Evolutionary conservation across 1,139 yeast genomes (phyloP), one percentile per base, ranked within the genome.

Genomic region (Yamadazyma atmosphaerica): DNA sequence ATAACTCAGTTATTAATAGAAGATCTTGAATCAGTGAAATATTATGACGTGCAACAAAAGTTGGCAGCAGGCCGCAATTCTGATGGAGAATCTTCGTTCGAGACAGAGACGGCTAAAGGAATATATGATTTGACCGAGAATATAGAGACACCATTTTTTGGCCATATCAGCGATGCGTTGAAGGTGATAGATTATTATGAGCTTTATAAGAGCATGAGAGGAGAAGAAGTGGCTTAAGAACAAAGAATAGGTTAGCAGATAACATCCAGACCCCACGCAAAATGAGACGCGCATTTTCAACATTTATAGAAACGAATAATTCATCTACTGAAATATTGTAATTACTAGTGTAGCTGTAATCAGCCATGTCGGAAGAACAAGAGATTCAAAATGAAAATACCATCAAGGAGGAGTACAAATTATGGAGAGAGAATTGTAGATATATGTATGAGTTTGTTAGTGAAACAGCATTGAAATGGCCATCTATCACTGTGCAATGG

Each of bases 391-490:
- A 52, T 8, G 78, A 72, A 42, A 54, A 68, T 40, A 68, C 78
- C 17, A 72, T 78, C 42, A 67, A 83, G 41, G 88, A 83, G 46
- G 92, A 85, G 55, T 85, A 85, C 54, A 80, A 82, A 45, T 59
- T 84, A 47, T 86, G 95, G 95, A 72, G 87, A 45, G 80, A 84
- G 54, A 85, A 84, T 54, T 84, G 89, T 45, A 81, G 87, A 11
- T 79, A 74, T 51, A 82, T 85, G 88, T 86, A 86, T 50, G 88
- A 84, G 54, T 84, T 83, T 57, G 86, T 85, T 23, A 80, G 85
- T 41, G 92, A 85, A 53, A 83, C 90, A 0, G 86, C 86, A 2
- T 62, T 85, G 35, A 75, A 83, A 8, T 86, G 94, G 94, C 94
- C 95, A 1, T 82, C 90, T 3, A 65, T 85, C 38, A 83, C 92